phyloP scores from a whole-genome alignment of 164 flowering plant species.

The Sextonia rubra region DNA sequence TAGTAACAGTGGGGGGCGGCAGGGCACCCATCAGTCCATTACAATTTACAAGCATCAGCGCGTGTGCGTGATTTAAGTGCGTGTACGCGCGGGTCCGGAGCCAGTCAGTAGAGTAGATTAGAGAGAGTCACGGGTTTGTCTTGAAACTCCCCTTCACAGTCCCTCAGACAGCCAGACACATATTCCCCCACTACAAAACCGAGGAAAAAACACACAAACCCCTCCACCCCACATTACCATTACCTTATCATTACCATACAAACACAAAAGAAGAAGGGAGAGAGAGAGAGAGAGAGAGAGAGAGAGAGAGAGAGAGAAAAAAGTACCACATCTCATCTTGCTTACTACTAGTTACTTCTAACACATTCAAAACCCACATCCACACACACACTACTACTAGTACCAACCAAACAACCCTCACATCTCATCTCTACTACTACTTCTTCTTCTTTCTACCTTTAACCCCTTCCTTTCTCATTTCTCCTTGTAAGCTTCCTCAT shows the following conservation, averaged over 20 bases:
- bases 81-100: conserved; percentile 22
- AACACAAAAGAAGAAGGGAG: no score
- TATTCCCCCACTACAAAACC: conserved; percentile 68
- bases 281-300: no score
- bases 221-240: not conserved
- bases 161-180: conserved; percentile 78
- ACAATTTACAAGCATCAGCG: not conserved
- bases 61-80: conserved; percentile 8
- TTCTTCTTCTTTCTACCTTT: not conserved
- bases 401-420: conserved; percentile 4
- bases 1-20: no score
- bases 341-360: not conserved
- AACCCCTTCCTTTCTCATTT: not conserved
- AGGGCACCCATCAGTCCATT: no score
- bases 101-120: conserved; percentile 10
- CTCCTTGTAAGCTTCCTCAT: conserved; percentile 17
- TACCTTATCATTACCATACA: no score
- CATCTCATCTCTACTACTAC: not conserved
- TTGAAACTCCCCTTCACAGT: conserved; percentile 70
- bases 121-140: conserved; percentile 88
- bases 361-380: not conserved
- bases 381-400: conserved; percentile 3
- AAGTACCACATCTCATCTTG: conserved; percentile 1
- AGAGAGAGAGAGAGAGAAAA: no score
- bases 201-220: conserved; percentile 27